Evolutionary conservation across 2,329 filamentous ascomycete genomes (phyloP), one percentile per base, ranked within the genome.

Genomic region (Ophiostoma sp.): DNA sequence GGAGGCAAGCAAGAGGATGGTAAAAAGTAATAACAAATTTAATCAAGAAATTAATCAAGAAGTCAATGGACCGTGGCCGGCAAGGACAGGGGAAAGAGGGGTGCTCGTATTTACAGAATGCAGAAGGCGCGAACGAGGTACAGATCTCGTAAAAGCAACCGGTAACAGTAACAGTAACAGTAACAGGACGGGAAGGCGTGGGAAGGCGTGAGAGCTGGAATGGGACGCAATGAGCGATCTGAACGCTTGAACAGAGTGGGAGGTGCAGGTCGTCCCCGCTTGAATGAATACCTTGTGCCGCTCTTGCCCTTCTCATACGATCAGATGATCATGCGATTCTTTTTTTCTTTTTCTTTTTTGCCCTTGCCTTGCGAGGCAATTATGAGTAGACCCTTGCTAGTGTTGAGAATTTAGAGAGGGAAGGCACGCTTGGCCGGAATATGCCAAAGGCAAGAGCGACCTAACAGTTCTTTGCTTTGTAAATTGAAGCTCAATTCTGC

Each of bases 301-400:
- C 52, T 27, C 52, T 27, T 57, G 52, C 52, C 52, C 52, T 57
- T 54, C 48, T 68, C 67, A 57, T 68, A 68, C 48, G 67, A 67
- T 39, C 35, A 41, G 39, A 48, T 67, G 65, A 44, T 67, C 65
- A 67, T 67, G 65, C 65, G 23, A 67, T 48, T 17, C 64, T 67
- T 48, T 27, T 20, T 60, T 15, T 60, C 13, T 35, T 35, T 20
- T 33, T 35, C n/a, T 65, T 39, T n/a, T 39, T 27, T 54, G 27
- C 27, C 27, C 7, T 27, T 31, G 57, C 15, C n/a, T 8, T 57
- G 52, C 23, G 57, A 62, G 57, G 27, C 27, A 33, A 62, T 62
- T 27, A 57, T 48, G 44, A 5, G 31, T 20, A 35, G 5, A 35
- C 62, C 35, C 62, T n/a, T 65, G 33, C 62, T 39, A 41, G 35